Base-by-base conservation (phyloP, 1,284 basidiomycete genomes). In the Boletus nobilissimus region DNA sequence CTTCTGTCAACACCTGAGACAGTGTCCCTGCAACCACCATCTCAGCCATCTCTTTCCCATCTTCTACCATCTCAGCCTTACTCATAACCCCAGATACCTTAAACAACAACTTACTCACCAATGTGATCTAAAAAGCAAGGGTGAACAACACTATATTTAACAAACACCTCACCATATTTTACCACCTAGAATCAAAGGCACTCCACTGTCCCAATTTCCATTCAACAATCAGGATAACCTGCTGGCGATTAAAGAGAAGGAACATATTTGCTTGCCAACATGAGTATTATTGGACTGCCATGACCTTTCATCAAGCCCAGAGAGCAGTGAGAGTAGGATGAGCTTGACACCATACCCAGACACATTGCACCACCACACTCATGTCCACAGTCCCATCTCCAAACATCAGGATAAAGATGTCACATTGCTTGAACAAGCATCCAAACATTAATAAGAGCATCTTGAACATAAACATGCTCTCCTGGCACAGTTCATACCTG, bases 231-330 rank as follows among this genome's bases (percentile, higher is more conserved):
- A n/a, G n/a, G n/a, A n/a, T n/a, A n/a, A n/a, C n/a, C n/a, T n/a
- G n/a, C n/a, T n/a, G n/a, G n/a, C n/a, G n/a, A n/a, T n/a, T n/a
- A n/a, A n/a, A n/a, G n/a, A n/a, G n/a, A n/a, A n/a, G n/a, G n/a
- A n/a, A n/a, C n/a, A n/a, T n/a, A n/a, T n/a, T n/a, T n/a, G n/a
- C n/a, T n/a, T n/a, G n/a, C 97, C 69, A 99, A 92, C 86, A 99
- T 97, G 8, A 98, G 98, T 40, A 99, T 99, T 99, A 89, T 99
- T 99, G 4, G 97, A 97, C 40, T 98, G 91, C 98, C 98, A 99
- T 86, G 99, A 98, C 86, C 99, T 99, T 86, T 99, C 98, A 81
- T 99, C 97, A 68, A 99, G 89, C 51, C 97, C 98, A 51, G 94
- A 94, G 11, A 99, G 90, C 16, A 99, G 87, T 3, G 95, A 95